Evolutionary conservation across 768 basidiomycete genomes (phyloP).

Genomic region (Suillus fuscotomentosus): DNA sequence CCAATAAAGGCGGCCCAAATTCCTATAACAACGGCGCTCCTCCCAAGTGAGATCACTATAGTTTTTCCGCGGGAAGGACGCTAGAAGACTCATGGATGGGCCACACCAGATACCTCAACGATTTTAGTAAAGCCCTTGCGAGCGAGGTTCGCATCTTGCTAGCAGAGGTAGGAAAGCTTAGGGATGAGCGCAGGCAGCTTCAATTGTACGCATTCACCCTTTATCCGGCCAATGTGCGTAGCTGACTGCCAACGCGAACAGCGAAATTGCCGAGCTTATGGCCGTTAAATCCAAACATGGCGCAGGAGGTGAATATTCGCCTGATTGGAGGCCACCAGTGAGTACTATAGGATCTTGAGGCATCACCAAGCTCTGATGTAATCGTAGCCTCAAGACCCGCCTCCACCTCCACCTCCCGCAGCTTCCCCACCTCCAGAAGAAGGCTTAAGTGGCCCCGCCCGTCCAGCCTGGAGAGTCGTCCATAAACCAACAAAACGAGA

Average conservation of each 20-base stretch:
- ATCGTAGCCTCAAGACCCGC: conserved; percentile 33
- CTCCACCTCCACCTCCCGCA: conserved; percentile 35
- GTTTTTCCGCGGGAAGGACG: not conserved
- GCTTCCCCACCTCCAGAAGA: conserved; percentile 50
- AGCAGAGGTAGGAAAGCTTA: conserved; percentile 57
- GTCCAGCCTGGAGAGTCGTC: conserved; percentile 75
- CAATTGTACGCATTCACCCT: conserved; percentile 44
- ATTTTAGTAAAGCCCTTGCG: conserved; percentile 63
- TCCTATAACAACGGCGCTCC: conserved; percentile 33
- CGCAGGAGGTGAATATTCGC: conserved; percentile 73
- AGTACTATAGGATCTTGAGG: conserved; percentile 11
- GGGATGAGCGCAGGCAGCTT: conserved; percentile 55
- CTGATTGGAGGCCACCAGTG: conserved; percentile 71
- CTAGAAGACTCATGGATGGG: conserved; percentile 7
- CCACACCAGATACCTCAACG: conserved; percentile 47
- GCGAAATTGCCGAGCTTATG: conserved; percentile 86
- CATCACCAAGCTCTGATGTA: conserved; percentile 7
- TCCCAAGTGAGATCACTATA: conserved; percentile 27
- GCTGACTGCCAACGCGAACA: conserved; percentile 25
- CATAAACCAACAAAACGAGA: conserved; percentile 60
- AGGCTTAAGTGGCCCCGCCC: conserved; percentile 46
- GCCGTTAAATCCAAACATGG: conserved; percentile 80
- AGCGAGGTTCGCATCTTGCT: conserved; percentile 61
- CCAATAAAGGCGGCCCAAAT: conserved; percentile 29
- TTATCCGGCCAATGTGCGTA: not conserved